Evolutionary conservation across 768 basidiomycete genomes (phyloP).

Genomic region (Leccinum olivaceopallidum): DNA sequence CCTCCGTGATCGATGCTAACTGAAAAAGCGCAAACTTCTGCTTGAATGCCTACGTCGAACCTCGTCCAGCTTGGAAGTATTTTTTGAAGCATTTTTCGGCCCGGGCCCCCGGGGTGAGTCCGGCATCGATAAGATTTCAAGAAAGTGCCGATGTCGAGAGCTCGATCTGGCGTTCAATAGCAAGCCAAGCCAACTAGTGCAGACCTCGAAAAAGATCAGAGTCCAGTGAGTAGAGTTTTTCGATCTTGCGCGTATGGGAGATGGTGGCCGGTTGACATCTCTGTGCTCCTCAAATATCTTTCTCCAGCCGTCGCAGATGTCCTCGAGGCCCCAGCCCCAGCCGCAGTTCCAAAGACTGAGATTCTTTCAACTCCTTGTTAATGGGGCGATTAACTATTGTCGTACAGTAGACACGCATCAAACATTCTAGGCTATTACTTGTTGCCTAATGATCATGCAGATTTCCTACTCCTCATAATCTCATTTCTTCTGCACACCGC

Average conservation of each 20-base stretch:
- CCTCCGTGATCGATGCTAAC: not conserved
- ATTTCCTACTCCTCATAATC: too few relatives aligned
- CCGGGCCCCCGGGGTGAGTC: not conserved
- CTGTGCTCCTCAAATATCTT: constrained; percentile 22
- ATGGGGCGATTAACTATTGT: not conserved
- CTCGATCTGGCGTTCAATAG: not conserved
- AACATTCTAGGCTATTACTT: too few relatives aligned
- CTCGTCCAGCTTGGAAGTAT: not conserved
- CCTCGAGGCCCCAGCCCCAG: constrained; percentile 12
- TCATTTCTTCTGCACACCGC: too few relatives aligned
- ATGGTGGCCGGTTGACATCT: constrained; percentile 15
- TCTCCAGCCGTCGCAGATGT: constrained; percentile 26
- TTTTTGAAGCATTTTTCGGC: not conserved
- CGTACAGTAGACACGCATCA: too few relatives aligned
- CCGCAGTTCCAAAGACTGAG: not conserved
- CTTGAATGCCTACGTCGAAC: not conserved
- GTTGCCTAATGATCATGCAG: too few relatives aligned
- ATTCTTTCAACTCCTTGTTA: not conserved
- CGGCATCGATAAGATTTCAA: not conserved
- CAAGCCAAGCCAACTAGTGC: not conserved
- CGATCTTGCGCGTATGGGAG: not conserved
- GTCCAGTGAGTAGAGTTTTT: constrained; percentile 15
- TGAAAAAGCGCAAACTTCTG: too few relatives aligned
- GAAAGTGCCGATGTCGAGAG: not conserved
- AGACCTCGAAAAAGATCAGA: not conserved